These are phyloP conservation scores for Aschersonia sp. DNA, from an alignment of 2,329 filamentous ascomycete species.

Conservation along the genomic window DNA sequence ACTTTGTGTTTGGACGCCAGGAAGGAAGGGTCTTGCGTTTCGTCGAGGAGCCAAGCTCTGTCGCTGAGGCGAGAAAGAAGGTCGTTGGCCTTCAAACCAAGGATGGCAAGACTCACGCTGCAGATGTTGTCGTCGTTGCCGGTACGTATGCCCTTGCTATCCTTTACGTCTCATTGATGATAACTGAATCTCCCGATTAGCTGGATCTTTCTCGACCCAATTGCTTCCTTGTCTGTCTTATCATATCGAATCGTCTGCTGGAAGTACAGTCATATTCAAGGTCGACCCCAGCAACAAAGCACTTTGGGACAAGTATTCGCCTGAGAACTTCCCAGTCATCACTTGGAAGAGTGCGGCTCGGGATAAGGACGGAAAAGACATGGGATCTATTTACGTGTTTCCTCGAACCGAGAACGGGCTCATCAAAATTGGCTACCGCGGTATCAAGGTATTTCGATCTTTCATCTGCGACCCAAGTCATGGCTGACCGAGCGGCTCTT, in stretches of 20 bases:
- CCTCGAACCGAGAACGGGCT: slow-evolving; percentile 13
- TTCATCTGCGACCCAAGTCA: background rate
- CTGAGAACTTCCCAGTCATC: slow-evolving; percentile 15
- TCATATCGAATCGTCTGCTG: slow-evolving; percentile 15
- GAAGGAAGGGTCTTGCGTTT: slow-evolving; percentile 11
- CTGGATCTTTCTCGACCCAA: slow-evolving; percentile 17
- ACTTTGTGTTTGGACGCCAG: slow-evolving; percentile 11
- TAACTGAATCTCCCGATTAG: slow-evolving; percentile 4
- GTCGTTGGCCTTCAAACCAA: slow-evolving; percentile 2
- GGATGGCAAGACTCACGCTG: slow-evolving; percentile 7
- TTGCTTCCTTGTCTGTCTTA: slow-evolving; percentile 13
- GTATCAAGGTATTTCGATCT: slow-evolving; percentile 10
- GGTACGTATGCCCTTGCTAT: slow-evolving; percentile 6
- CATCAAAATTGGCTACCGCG: slow-evolving; percentile 15
- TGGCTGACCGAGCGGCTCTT: background rate
- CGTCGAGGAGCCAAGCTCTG: background rate
- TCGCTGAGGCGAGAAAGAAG: background rate
- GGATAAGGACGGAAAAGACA: slow-evolving; percentile 13
- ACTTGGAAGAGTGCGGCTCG: slow-evolving; percentile 16
- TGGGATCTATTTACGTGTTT: slow-evolving; percentile 14
- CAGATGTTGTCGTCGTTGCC: slow-evolving; percentile 11
- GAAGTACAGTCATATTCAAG: slow-evolving; percentile 14
- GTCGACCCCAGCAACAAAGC: slow-evolving; percentile 9
- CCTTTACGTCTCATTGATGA: no score
- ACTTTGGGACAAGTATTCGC: slow-evolving; percentile 18